Percentiles rank a stretch among this genome's conserved stretches.
phyloP scores from a whole-genome alignment of 768 basidiomycete species.

The Leccinum disarticulatum region DNA sequence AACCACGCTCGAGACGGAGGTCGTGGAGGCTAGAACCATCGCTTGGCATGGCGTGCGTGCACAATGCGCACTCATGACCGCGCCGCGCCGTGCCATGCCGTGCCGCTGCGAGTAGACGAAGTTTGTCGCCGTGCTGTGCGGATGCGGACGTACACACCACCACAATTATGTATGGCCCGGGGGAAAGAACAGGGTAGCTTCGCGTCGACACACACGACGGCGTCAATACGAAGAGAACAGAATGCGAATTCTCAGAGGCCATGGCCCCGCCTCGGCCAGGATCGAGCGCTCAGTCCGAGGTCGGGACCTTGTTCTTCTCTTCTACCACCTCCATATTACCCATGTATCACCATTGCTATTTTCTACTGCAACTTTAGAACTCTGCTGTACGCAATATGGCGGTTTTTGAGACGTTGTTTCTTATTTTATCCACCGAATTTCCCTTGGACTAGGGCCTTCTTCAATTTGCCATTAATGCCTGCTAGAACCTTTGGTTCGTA shows the following conservation, averaged over 20 bases:
- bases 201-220: no score
- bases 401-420: background rate
- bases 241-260: background rate
- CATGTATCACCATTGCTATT: background rate
- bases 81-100: background rate
- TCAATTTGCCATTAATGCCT: background rate
- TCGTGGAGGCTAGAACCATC: background rate
- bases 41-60: background rate
- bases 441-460: background rate
- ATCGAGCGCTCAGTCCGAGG: background rate
- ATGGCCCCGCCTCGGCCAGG: background rate
- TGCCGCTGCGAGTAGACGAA: background rate
- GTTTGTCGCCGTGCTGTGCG: background rate
- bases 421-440: background rate
- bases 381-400: background rate
- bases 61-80: background rate
- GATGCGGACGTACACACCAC: background rate
- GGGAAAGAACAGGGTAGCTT: background rate
- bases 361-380: background rate
- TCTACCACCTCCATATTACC: background rate
- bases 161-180: no score
- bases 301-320: background rate
- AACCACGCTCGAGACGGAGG: background rate
- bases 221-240: background rate
- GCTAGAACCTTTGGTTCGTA: background rate